phyloP scores from a whole-genome alignment of 2,329 filamentous ascomycete genomes.

The Leptographium lundbergii region DNA sequence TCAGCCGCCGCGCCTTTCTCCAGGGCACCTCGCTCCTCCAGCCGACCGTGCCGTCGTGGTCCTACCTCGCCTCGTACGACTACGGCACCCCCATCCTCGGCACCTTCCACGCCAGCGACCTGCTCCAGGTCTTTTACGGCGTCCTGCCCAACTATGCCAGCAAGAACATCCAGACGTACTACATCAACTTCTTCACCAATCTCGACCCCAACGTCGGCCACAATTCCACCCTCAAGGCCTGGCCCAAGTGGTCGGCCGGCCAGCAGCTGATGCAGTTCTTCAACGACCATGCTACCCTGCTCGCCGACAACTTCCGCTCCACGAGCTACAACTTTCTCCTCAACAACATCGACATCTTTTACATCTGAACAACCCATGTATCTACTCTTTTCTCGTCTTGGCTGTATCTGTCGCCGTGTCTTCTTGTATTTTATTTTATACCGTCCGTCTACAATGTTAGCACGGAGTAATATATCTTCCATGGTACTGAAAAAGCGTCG shows the following conservation, averaged over 20 bases:
- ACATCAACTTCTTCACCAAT: constrained; percentile 58
- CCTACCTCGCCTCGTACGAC: constrained; percentile 61
- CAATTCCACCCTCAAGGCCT: constrained; percentile 20
- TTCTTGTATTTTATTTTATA: neutral
- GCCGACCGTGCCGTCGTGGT: constrained; percentile 54
- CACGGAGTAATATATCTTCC: neutral
- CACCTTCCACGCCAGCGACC: constrained; percentile 63
- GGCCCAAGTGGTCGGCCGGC: constrained; percentile 29
- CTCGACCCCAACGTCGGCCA: constrained; percentile 53
- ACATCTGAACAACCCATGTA: no score
- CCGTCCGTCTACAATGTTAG: no score
- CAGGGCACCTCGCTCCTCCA: constrained; percentile 28
- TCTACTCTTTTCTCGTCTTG: neutral
- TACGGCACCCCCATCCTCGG: constrained; percentile 60
- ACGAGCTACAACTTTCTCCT: constrained; percentile 13
- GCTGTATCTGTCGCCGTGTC: neutral
- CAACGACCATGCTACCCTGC: constrained; percentile 9
- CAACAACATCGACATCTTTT: neutral
- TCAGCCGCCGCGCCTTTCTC: constrained; percentile 56
- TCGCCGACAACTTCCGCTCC: constrained; percentile 18
- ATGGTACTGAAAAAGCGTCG: no score
- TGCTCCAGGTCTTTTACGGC: constrained; percentile 57
- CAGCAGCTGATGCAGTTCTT: constrained; percentile 39
- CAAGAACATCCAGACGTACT: constrained; percentile 51
- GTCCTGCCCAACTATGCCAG: constrained; percentile 50